Percentiles rank a stretch among this genome's conserved stretches.
phyloP scores from a whole-genome alignment of 1,139 yeast genomes.

The Kluyveromyces sp. region DNA sequence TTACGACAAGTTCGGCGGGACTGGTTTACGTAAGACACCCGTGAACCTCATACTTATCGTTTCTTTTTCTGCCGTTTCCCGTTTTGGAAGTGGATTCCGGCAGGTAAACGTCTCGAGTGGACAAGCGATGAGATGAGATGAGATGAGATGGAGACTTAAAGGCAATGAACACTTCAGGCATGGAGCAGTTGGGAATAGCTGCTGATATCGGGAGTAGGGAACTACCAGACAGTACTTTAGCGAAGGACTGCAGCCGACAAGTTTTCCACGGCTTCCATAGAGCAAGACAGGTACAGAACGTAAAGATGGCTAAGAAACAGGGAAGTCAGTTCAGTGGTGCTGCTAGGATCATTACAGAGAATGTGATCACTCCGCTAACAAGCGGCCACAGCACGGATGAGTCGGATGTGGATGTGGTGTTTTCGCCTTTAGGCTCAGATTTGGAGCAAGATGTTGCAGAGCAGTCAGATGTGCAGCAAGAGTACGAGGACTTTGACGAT shows the following conservation, averaged over 20 bases:
- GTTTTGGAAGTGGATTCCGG: not conserved
- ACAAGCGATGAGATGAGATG: slow-evolving; percentile 3
- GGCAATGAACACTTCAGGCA: not conserved
- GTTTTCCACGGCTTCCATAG: too few species aligned
- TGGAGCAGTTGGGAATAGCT: not conserved
- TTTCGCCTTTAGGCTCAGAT: slow-evolving; percentile 15
- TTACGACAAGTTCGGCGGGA: too few species aligned
- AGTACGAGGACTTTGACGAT: slow-evolving; percentile 4
- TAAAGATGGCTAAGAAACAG: slow-evolving; percentile 1
- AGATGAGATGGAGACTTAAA: not conserved
- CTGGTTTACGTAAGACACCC: slow-evolving; percentile 2
- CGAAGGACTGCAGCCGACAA: too few species aligned
- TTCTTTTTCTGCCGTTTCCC: slow-evolving; percentile 1
- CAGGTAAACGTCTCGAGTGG: not conserved
- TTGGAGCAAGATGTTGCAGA: slow-evolving; percentile 10
- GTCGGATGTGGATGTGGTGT: slow-evolving; percentile 11
- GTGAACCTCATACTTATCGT: slow-evolving; percentile 2
- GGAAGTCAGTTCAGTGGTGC: not conserved
- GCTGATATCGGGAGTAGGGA: too few species aligned
- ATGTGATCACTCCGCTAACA: slow-evolving; percentile 4
- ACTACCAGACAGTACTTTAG: too few species aligned
- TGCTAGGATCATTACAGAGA: not conserved
- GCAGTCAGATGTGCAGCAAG: slow-evolving; percentile 8
- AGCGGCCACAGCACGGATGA: slow-evolving; percentile 10
- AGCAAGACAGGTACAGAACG: too few species aligned